Evolutionary conservation across 306 rosid species (phyloP).

Genomic region (Sesbania bispinosa): DNA sequence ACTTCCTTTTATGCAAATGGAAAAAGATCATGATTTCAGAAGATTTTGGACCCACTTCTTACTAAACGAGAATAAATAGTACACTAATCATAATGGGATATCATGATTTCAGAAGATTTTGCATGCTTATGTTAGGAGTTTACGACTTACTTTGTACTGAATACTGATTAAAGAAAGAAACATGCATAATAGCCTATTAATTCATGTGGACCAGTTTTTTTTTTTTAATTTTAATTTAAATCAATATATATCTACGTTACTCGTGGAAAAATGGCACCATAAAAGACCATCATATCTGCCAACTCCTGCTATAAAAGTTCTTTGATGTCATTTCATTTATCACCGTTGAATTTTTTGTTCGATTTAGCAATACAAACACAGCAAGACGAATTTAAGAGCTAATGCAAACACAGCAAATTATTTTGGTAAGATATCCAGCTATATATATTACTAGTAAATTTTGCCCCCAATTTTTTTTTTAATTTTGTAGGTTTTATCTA

Average conservation of each 20-base stretch:
- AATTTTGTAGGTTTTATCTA: no score
- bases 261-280: no score
- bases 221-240: no score
- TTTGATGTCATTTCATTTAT: conserved; percentile 17
- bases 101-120: not conserved
- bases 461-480: no score
- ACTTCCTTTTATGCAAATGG: not conserved
- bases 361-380: not conserved
- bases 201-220: no score
- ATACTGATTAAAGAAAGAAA: no score
- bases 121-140: not conserved
- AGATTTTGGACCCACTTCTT: not conserved
- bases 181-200: not conserved
- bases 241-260: no score
- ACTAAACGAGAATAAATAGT: not conserved
- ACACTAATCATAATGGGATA: not conserved
- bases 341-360: not conserved
- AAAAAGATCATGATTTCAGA: not conserved
- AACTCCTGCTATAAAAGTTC: not conserved
- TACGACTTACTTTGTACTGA: no score
- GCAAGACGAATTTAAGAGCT: not conserved
- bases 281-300: not conserved
- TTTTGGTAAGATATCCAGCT: no score
- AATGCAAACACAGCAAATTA: no score
- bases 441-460: no score